Evolutionary conservation across 495 filamentous ascomycete species (phyloP).

Genomic region (Lichenothelia convexa): DNA sequence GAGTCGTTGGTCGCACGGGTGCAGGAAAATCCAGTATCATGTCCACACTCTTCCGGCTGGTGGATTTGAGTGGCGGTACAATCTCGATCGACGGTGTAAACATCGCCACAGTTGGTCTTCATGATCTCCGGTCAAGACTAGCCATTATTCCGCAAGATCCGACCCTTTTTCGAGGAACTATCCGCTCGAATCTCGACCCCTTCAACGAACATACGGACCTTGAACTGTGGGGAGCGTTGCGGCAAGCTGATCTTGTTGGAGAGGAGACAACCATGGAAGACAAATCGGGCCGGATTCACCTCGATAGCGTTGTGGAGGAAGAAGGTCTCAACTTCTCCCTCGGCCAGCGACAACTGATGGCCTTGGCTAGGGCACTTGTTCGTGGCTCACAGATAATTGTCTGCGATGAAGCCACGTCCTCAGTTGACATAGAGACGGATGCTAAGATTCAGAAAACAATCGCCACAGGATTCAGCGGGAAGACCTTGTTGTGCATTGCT

Average conservation of each 20-base stretch:
- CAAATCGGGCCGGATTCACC: constrained; percentile 43
- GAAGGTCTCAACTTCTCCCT: constrained; percentile 91
- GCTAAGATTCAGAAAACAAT: constrained; percentile 89
- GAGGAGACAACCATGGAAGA: constrained; percentile 29
- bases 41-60: constrained; percentile 77
- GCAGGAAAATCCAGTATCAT: constrained; percentile 93
- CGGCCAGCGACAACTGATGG: constrained; percentile 94
- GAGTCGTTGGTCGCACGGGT: constrained; percentile 83
- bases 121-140: constrained; percentile 70
- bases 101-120: constrained; percentile 66
- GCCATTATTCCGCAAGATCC: constrained; percentile 96
- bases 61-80: constrained; percentile 63
- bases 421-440: constrained; percentile 92
- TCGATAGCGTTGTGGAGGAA: constrained; percentile 76
- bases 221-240: constrained; percentile 71
- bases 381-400: constrained; percentile 79
- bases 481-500: constrained; percentile 88
- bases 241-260: constrained; percentile 59
- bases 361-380: constrained; percentile 75
- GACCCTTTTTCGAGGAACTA: constrained; percentile 80
- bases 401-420: constrained; percentile 86
- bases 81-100: constrained; percentile 86
- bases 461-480: constrained; percentile 66
- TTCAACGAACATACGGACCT: constrained; percentile 78
- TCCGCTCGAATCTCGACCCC: constrained; percentile 81